Base-by-base conservation (phyloP, 2,329 filamentous ascomycete species). In the Laburnicola sp. region DNA sequence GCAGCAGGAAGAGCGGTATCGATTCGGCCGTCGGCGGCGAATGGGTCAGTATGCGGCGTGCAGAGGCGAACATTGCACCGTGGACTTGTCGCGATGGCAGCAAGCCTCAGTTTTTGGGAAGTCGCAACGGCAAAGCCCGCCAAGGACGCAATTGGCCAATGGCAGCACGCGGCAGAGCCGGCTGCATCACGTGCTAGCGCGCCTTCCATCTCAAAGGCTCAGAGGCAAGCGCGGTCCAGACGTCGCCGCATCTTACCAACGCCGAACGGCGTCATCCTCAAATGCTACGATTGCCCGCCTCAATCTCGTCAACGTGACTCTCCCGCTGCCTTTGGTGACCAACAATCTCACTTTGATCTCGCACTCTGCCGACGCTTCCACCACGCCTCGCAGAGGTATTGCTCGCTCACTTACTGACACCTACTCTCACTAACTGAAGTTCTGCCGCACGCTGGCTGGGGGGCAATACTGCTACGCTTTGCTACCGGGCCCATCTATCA, bases 1-100 rank as follows among this genome's bases (percentile, higher is more conserved):
- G 88, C 10, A 89, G 77, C 42, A 93, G 85, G 71, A 92, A 91
- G 25, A 82, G 75, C 27, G 88, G 88, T 40, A 91, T 76, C n/a
- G 80, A 80, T 51, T 78, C 74, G 48, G 78, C 73, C 2, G 60
- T 39, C 22, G 72, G 53, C 40, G 46, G 50, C 37, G 80, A 75
- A 51, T 77, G 72, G 31, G 74, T 64, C 41, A 84, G 69, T 56
- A 82, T 80, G 75, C 81, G 80, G 70, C 85, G 79, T 64, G 83
- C 80, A 59, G 83, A 81, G 61, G 81, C 82, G 68, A 90, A 80
- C 86, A 91, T 90, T 60, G 16, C 16, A 16, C 16, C 16, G 63
- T 75, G 67, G 62, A 37, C 8, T 55, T 54, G 30, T 48, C 51
- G 34, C 25, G 48, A 47, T 49, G 30, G 42, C 46, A 28, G 42